Evolutionary conservation across 164 flowering plant species (phyloP).

Genomic region (Cinnamomum chago): DNA sequence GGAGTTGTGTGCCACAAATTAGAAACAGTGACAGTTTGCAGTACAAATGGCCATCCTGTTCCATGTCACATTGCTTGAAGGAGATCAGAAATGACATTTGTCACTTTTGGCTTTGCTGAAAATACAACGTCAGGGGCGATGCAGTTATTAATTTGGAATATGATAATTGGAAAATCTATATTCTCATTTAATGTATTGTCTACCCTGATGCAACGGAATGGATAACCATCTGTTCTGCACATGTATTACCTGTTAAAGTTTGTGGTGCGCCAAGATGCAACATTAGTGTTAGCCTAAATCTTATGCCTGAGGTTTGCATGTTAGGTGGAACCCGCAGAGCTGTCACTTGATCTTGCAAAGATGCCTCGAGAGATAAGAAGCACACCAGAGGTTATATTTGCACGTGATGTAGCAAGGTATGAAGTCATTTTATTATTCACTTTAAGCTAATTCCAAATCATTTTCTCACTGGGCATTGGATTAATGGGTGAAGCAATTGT

Average conservation of each 20-base stretch:
- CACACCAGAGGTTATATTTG: slow-evolving; percentile 81
- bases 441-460: background rate
- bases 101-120: no score
- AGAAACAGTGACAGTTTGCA: background rate
- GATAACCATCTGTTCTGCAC: background rate
- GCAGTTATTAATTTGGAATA: no score
- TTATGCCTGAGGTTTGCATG: slow-evolving; percentile 5
- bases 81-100: no score
- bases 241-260: background rate
- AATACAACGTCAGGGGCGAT: no score
- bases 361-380: slow-evolving; percentile 88
- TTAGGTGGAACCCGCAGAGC: slow-evolving; percentile 99
- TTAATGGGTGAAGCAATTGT: slow-evolving; percentile 14
- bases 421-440: slow-evolving; percentile 1
- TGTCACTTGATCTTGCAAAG: slow-evolving; percentile 97
- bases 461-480: background rate
- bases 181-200: background rate
- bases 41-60: no score
- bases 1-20: background rate
- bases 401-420: slow-evolving; percentile 97
- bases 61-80: no score
- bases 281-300: background rate
- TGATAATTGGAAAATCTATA: no score
- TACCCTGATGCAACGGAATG: background rate
- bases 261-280: background rate